Evolutionary conservation across 495 filamentous ascomycete genomes (phyloP).

Genomic region (Neurospora discreta): DNA sequence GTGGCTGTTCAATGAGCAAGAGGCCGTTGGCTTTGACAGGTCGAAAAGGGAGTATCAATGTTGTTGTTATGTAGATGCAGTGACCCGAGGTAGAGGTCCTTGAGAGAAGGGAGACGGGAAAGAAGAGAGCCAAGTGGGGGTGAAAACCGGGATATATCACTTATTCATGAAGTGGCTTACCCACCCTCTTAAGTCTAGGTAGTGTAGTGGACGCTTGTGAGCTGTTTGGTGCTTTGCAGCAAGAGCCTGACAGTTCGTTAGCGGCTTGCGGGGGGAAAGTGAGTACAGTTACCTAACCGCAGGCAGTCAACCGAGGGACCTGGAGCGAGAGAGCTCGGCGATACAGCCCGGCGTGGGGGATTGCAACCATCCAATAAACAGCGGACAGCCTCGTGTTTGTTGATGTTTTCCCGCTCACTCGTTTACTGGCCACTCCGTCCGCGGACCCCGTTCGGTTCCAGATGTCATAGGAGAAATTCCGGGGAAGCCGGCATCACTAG

Average conservation of each 20-base stretch:
- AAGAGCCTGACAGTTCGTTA: neutral
- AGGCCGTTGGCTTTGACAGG: neutral
- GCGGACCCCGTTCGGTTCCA: neutral
- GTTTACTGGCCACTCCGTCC: neutral
- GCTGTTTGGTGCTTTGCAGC: neutral
- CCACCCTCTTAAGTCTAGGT: no score
- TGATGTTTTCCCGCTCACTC: neutral
- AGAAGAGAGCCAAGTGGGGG: neutral
- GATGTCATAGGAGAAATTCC: neutral
- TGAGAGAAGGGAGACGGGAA: neutral
- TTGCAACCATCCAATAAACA: neutral
- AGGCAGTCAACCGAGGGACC: neutral
- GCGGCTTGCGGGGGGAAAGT: neutral
- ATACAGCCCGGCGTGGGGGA: neutral
- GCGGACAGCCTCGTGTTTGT: neutral
- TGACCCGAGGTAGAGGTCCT: neutral
- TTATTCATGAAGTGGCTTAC: neutral
- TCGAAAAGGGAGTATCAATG: neutral
- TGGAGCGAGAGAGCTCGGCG: neutral
- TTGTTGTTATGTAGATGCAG: neutral
- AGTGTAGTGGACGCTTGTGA: neutral
- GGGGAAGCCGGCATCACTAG: neutral
- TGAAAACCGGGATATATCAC: neutral
- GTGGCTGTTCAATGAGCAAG: conserved; percentile 7
- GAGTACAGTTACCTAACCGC: no score